These are phyloP conservation scores for Brassica juncea DNA, from an alignment of 345 rosid species.

Conservation along the genomic window DNA sequence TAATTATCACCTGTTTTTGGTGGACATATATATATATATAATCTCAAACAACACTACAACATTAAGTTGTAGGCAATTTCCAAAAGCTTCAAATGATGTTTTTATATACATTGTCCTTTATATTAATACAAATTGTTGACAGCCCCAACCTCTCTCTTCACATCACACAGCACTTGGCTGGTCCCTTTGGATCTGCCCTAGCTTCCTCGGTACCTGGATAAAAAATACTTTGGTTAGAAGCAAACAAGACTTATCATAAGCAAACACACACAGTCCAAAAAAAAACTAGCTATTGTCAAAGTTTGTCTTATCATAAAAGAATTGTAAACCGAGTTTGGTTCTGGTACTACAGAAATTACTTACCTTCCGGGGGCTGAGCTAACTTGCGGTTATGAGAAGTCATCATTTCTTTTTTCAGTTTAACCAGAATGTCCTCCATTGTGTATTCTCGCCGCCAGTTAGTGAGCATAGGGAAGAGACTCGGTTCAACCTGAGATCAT, in stretches of 20 bases:
- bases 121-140: conserved; percentile 36
- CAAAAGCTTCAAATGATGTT: conserved; percentile 36
- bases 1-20: conserved; percentile 32
- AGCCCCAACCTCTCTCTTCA: conserved; percentile 38
- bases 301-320: not conserved
- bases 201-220: conserved; percentile 84
- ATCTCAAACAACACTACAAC: conserved; percentile 29
- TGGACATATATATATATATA: conserved; percentile 20
- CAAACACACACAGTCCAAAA: not conserved
- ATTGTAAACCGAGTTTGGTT: not conserved
- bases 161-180: conserved; percentile 75
- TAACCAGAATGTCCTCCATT: conserved; percentile 70
- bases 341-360: not conserved
- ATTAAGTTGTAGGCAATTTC: conserved; percentile 23
- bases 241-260: not conserved
- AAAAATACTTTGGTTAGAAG: conserved; percentile 4
- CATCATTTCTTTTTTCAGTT: conserved; percentile 81
- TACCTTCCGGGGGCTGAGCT: conserved; percentile 76
- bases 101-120: conserved; percentile 35
- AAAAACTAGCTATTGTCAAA: not conserved
- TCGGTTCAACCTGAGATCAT: conserved; percentile 61
- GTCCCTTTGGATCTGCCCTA: conserved; percentile 80
- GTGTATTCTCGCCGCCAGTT: conserved; percentile 77
- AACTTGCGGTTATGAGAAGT: conserved; percentile 68
- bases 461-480: conserved; percentile 68